Base-by-base conservation (phyloP, 2,329 filamentous ascomycete species). In the Alternaria hordeiaustralica region DNA sequence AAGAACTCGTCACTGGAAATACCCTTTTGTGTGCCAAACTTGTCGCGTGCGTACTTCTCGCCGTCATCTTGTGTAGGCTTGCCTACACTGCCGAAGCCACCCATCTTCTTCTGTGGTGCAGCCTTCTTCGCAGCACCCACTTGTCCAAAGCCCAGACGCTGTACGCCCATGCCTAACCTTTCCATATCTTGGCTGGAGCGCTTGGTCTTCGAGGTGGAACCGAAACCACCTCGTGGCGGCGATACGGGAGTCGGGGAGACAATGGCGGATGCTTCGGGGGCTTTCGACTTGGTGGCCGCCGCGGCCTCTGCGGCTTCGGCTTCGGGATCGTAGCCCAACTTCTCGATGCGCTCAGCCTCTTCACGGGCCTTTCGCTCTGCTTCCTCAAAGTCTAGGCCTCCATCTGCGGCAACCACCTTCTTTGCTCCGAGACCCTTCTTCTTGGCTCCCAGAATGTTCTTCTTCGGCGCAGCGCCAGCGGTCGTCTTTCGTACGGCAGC, bases 1-100 rank as follows among this genome's bases (percentile, higher is more conserved):
- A 99, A 99, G 86, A 97, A 99, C 79, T 99, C 96, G 79, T 99
- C 96, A 0, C 94, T 97, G 0, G 94, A 97, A 71, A 99, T 99
- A 72, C 92, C 92, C 85, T 98, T 98, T 80, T 99, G 96, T 46
- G 82, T 82, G 64, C 94, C 95, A 75, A 99, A 99, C 81, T 97
- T 97, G 76, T 88, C 84, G 74, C 92, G 92, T 6, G 94, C 93
- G 77, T 93, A 96, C 75, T 88, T 89, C 75, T 97, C 89, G 58
- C 91, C 90, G 61, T 97, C 93, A 51, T 89, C 87, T 85, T 73
- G 76, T 6, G 88, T 82, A 28, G 90, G 86, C 81, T 92, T 94
- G 78, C 92, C 88, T 23, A 94, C 90, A 53, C 93, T 93, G 36
- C 96, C 96, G 77, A 99, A 99, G 5, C 94, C 94, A 7, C 94